phyloP scores from a whole-genome alignment of 2,329 filamentous ascomycete species.

The Colletotrichum kahawae region DNA sequence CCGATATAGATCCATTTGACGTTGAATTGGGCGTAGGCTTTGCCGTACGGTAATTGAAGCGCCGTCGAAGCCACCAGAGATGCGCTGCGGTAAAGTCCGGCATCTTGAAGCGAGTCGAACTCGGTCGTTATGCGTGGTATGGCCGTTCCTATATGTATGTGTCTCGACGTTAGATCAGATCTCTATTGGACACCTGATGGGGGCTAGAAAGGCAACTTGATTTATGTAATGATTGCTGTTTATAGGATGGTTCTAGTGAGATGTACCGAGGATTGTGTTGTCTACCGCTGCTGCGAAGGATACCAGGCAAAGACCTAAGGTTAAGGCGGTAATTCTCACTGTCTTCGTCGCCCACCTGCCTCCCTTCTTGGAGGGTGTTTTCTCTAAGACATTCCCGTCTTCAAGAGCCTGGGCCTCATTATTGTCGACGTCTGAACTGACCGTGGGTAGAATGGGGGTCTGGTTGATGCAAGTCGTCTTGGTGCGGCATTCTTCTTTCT shows the following conservation, averaged over 20 bases:
- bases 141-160: slow-evolving; percentile 27
- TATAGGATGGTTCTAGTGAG: background rate
- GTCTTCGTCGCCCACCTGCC: background rate
- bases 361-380: accelerated
- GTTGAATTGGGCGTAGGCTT: slow-evolving; percentile 60
- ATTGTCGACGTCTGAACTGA: background rate
- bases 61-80: background rate
- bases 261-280: background rate
- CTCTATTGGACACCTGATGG: background rate
- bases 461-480: background rate
- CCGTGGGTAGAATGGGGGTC: background rate
- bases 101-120: slow-evolving; percentile 21
- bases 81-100: background rate
- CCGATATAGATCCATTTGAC: slow-evolving; percentile 47
- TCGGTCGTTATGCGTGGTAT: slow-evolving; percentile 23
- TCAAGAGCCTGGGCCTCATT: background rate
- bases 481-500: background rate
- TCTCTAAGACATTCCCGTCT: background rate
- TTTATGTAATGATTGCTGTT: background rate
- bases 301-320: background rate
- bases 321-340: background rate
- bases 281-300: background rate
- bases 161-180: slow-evolving; percentile 35
- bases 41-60: slow-evolving; percentile 57
- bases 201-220: background rate